Evolutionary conservation across 2,329 filamentous ascomycete species (phyloP), one percentile per base, ranked within the genome.

Genomic region (Colletotrichum endophyticum): DNA sequence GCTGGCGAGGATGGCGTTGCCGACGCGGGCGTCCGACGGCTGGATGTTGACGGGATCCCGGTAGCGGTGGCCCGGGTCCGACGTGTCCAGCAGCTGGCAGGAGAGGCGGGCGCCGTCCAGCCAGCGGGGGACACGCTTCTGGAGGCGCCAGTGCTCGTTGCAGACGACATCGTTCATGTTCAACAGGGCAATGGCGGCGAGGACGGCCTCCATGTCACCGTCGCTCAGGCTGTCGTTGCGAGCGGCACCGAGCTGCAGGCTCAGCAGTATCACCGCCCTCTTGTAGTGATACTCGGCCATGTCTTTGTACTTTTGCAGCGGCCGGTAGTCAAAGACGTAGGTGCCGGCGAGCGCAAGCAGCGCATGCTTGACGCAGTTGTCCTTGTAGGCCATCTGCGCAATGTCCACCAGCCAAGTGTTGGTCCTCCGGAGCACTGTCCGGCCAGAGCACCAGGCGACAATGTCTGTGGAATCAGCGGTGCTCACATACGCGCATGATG

Each of bases 321-420:
- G 85, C 19, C 83, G 72, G 39, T 86, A 87, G 72, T 87, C 85
- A 72, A 86, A 85, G 8, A 87, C 84, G 34, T 87, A 87, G 2
- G 86, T 83, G 3, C 85, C 85, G 4, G 85, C 84, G 4, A 87
- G 80, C 27, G 85, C 85, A 59, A 86, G 83, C n/a, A 87, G 85
- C 8, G 85, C 85, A 30, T 81, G 79, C 5, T 81, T 78, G 11
- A 87, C 83, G 25, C 84, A 84, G 16, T 79, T 74, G 30, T 81
- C 82, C 28, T 82, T 62, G 13, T 57, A 80, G 27, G 84, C 83
- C 84, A 86, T 85, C n/a, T 81, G 80, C 7, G 84, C 84, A 64
- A 87, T 85, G 57, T 87, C 84, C 12, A 81, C 82, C 19, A 86
- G 78, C 85, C 85, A 87, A 3, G 85, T 79, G 73, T 87, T 87